Evolutionary conservation across 78 protist species (phyloP).

Genomic region (Dictyostelium firmibasis): DNA sequence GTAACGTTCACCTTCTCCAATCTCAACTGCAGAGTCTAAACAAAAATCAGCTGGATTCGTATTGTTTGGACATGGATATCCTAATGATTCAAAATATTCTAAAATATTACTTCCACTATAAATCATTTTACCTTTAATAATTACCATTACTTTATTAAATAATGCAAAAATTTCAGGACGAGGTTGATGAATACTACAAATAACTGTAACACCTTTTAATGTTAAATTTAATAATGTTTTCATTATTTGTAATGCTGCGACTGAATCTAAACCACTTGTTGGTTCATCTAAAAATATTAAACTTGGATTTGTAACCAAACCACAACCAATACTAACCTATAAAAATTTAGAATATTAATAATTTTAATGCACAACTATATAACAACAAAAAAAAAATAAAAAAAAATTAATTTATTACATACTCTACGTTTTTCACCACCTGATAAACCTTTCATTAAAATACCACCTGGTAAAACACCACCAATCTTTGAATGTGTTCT

Average conservation of each 20-base stretch:
- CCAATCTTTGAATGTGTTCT: constrained; percentile 46
- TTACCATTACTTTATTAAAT: constrained; percentile 32
- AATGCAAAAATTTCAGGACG: constrained; percentile 46
- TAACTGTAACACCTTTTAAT: constrained; percentile 33
- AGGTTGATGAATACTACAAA: constrained; percentile 90
- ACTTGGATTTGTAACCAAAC: constrained; percentile 74
- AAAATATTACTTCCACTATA: constrained; percentile 13
- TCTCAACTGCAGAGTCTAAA: constrained; percentile 23
- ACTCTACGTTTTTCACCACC: constrained; percentile 86
- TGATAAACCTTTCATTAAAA: constrained; percentile 60
- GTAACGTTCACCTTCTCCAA: constrained; percentile 22
- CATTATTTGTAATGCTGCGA: constrained; percentile 31
- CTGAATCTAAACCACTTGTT: constrained; percentile 54
- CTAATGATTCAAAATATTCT: constrained; percentile 25
- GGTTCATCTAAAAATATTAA: constrained; percentile 82
- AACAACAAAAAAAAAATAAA: neutral
- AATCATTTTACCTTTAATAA: constrained; percentile 45
- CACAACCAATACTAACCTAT: constrained; percentile 75
- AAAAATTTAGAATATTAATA: too few species aligned
- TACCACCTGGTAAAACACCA: constrained; percentile 72
- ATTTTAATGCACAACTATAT: too few species aligned
- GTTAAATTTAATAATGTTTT: constrained; percentile 21
- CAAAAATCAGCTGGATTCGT: constrained; percentile 60
- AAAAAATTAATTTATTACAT: neutral
- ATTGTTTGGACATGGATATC: constrained; percentile 30